Conservation (phyloP, 1,284 basidiomycete species). For the Fomitiporia mediterranea region DNA sequence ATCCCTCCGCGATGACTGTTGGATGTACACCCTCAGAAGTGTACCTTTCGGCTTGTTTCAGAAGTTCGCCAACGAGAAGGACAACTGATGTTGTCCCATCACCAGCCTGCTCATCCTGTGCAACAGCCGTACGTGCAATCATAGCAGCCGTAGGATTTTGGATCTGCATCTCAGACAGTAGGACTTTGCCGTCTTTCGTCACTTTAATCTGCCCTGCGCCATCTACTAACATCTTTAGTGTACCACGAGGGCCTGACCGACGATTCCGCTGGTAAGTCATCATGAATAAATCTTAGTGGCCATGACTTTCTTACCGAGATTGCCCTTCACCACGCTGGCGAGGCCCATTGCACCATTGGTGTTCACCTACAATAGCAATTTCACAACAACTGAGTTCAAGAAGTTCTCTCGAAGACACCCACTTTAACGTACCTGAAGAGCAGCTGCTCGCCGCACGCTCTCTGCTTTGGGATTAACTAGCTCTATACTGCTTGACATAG, state of each 20-base stretch:
- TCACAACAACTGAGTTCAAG: constrained; percentile 21
- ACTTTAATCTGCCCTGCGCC: constrained; percentile 99
- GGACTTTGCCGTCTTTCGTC: constrained; percentile 99
- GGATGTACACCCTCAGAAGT: constrained; percentile 99
- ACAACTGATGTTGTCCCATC: constrained; percentile 99
- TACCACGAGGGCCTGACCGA: constrained; percentile 80
- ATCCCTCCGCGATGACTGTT: constrained; percentile 92
- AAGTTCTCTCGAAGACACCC: constrained; percentile 21
- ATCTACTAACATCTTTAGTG: constrained; percentile 99
- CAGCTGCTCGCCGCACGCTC: constrained; percentile 88
- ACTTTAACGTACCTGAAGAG: constrained; percentile 88
- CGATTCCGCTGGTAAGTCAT: constrained; percentile 18
- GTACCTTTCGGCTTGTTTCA: constrained; percentile 98
- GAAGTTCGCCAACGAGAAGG: constrained; percentile 91
- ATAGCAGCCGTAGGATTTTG: constrained; percentile 99
- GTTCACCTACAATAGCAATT: constrained; percentile 55
- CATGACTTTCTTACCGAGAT: constrained; percentile 65
- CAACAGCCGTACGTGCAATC: constrained; percentile 97
- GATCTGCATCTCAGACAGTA: constrained; percentile 99
- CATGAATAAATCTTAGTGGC: neutral
- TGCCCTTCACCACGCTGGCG: constrained; percentile 95
- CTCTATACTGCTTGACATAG: constrained; percentile 80
- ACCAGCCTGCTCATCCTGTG: constrained; percentile 98
- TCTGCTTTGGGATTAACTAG: constrained; percentile 96
- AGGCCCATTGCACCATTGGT: constrained; percentile 95